These are phyloP conservation scores for Rhizomucor pusillus DNA, from an alignment of 371 early-diverging fungal species.

Conservation along the genomic window DNA sequence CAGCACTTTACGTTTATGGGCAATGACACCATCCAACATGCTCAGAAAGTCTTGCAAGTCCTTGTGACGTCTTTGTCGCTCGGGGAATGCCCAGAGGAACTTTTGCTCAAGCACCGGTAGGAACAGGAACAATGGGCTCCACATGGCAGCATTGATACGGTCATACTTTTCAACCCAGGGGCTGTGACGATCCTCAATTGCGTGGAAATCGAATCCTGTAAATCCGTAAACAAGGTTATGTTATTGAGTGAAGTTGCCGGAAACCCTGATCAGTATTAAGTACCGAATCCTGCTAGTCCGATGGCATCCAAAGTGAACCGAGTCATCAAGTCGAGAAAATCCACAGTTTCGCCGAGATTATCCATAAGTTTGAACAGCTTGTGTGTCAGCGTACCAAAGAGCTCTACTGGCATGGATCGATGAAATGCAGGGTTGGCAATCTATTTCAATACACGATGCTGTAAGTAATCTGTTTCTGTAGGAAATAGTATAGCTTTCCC, in stretches of 20 bases:
- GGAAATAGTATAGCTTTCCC: not conserved
- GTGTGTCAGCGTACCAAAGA: conserved; percentile 11
- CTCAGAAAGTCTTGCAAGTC: conserved; percentile 12
- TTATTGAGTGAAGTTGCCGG: not conserved
- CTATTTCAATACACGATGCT: not conserved
- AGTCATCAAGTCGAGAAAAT: conserved; percentile 14
- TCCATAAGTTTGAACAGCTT: conserved; percentile 19
- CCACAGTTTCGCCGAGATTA: conserved; percentile 16
- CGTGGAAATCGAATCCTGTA: conserved; percentile 33
- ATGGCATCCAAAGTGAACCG: conserved; percentile 28
- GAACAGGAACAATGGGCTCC: conserved; percentile 36
- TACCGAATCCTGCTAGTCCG: conserved; percentile 15
- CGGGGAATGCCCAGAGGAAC: conserved; percentile 8
- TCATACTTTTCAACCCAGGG: conserved; percentile 30
- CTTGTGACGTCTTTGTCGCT: conserved; percentile 16
- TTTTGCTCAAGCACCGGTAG: conserved; percentile 49
- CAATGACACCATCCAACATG: conserved; percentile 25
- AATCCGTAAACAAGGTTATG: not conserved
- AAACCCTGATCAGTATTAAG: not conserved
- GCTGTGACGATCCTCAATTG: conserved; percentile 19
- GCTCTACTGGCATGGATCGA: conserved; percentile 19
- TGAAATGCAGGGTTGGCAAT: conserved; percentile 19
- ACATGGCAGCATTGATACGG: conserved; percentile 15
- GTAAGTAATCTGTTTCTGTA: not conserved
- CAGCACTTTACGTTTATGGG: conserved; percentile 29